Evolutionary conservation across 2,329 filamentous ascomycete genomes (phyloP), one percentile per base, ranked within the genome.

Genomic region (Rhinocladiella similis): DNA sequence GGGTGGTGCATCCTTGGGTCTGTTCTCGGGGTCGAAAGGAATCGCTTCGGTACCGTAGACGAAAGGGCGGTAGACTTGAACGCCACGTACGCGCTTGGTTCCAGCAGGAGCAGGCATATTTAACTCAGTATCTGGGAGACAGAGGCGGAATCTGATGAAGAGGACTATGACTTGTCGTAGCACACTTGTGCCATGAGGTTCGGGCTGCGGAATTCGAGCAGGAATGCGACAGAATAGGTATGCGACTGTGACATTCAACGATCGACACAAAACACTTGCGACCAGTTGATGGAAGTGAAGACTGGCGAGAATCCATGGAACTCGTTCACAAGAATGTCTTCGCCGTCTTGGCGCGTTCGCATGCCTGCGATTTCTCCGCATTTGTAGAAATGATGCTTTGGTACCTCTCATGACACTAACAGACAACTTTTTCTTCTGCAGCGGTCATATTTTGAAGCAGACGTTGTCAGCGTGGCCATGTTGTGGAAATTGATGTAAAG

Each of bases 31-130:
- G 72, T 90, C 88, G 75, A 91, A 91, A 41, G 86, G 87, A 46
- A 83, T 80, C 18, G 93, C 91, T 60, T 94, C 90, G 60, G 86
- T 90, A 70, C 90, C 90, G 72, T 89, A 90, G 63, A 92, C 75
- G 64, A 79, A 79, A 42, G 77, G 77, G 19, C 77, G 72, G 65
- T 74, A 75, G 50, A 78, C 68, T 48, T 76, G 77, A 49, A 78
- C 66, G 36, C 75, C 75, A 64, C 74, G 72, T 63, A 83, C 78
- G 63, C 81, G 80, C 70, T 83, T 83, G 53, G 78, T 80, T 48
- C 77, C 75, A 52, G 77, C 74, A 54, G 79, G 75, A 52, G 80
- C 79, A 53, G 80, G 80, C 81, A 83, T 83, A 12, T n/a, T 25
- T 49, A 54, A 25, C 9, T 14, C 41, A 45, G 22, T 19, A 22